Evolutionary conservation across 495 filamentous ascomycete species (phyloP), one percentile per base, ranked within the genome.

Genomic region (Aspergillus sclerotiicarbonarius): DNA sequence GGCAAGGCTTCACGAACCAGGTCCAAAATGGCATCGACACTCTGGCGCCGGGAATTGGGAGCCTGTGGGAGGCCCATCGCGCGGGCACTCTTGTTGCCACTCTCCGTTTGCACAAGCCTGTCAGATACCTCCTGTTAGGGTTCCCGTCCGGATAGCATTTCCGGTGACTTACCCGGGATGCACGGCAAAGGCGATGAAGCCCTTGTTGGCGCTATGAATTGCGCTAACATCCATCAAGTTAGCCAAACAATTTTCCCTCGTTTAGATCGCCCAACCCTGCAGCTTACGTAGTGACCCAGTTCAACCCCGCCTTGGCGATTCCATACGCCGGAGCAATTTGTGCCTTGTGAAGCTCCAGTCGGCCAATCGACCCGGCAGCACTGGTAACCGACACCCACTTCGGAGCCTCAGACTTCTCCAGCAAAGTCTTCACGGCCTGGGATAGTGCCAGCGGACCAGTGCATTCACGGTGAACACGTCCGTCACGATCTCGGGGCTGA

Each of bases 41-140:
- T 31, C 31, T 58, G 47, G 16, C 51, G 47, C 3, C 46, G 25
- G 2, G 56, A 52, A 21, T 45, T 53, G 4, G 56, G 56, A 33
- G 56, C 56, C 19, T 58, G 47, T 20, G 44, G 25, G 4, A 58
- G 12, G 8, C 56, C 56, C 21, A 58, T 20, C 16, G 4, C 12
- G 0, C n/a, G 33, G 8, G 56, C 56, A 18, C 48, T 39, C 29
- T 19, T 51, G n/a, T 58, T 58, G 4, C 56, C 56, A 37, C 51
- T 52, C 0, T 58, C 56, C 0, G 56, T 58, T 29, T 58, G 56
- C 6, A 53, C 56, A 5, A 52, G 49, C 30, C 56, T 58, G n/a
- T 43, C 7, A 15, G 12, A 2, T 18, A 33, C 5, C 25, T 25
- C n/a, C n/a, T n/a, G n/a, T n/a, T n/a, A n/a, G n/a, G n/a, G n/a